A percentile compares a stretch with the other conserved stretches of the same genome.
Conservation (phyloP, 2,329 filamentous ascomycete species). For the Colletotrichum simmondsii region DNA sequence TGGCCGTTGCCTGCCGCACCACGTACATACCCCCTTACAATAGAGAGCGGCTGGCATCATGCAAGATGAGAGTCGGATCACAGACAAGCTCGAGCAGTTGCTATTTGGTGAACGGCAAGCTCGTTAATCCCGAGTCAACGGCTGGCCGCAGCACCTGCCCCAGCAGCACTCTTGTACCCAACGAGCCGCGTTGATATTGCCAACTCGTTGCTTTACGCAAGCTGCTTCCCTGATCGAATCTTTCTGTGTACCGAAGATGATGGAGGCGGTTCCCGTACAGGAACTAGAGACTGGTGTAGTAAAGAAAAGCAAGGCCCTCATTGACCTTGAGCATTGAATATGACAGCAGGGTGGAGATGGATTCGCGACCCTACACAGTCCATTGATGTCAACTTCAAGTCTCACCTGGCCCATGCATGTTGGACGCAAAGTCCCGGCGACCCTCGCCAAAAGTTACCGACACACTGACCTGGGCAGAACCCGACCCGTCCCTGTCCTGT, state of each 20-base stretch:
- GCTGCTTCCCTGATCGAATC: background rate
- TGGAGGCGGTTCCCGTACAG: background rate
- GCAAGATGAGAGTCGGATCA: slow-evolving; percentile 16
- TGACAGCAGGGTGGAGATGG: background rate
- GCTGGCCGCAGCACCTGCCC: slow-evolving; percentile 23
- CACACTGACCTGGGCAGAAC: background rate
- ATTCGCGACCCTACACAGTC: background rate
- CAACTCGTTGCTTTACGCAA: background rate
- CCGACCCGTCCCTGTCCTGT: background rate
- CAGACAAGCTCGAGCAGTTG: slow-evolving; percentile 10
- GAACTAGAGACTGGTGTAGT: background rate
- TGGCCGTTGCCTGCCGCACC: background rate
- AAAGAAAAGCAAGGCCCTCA: background rate
- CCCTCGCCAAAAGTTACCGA: background rate
- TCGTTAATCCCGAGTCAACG: slow-evolving; percentile 16
- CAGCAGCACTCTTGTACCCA: background rate
- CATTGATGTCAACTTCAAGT: background rate
- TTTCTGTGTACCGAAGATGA: background rate
- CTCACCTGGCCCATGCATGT: background rate
- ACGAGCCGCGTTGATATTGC: background rate
- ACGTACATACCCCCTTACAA: slow-evolving; percentile 2
- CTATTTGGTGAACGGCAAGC: slow-evolving; percentile 16
- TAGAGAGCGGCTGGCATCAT: background rate
- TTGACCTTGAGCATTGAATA: background rate
- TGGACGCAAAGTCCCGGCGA: background rate